These are phyloP conservation scores for Picea glauca DNA, from an alignment of 75 land plant genomes.

Conservation along the genomic window DNA sequence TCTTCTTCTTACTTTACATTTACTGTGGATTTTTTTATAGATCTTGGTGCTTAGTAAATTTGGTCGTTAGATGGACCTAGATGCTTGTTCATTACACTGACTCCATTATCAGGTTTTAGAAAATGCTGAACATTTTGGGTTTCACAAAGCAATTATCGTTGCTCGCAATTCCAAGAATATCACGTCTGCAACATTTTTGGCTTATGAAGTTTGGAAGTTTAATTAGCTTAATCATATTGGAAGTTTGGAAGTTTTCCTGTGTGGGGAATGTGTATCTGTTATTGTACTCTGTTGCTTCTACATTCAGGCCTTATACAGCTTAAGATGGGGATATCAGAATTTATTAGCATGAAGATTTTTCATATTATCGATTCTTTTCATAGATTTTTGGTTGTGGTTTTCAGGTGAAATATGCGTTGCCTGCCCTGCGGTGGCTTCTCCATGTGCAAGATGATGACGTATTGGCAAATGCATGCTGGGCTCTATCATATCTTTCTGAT, in stretches of 20 bases:
- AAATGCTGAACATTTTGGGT: too few relatives aligned
- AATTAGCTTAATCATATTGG: neutral
- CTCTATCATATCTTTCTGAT: conserved; percentile 73
- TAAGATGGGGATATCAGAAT: neutral
- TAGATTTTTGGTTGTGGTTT: neutral
- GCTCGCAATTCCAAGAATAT: too few relatives aligned
- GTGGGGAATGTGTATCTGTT: neutral
- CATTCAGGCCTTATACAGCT: neutral
- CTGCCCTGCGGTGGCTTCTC: conserved; percentile 56
- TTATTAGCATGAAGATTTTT: neutral
- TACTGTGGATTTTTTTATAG: too few relatives aligned
- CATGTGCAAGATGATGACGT: conserved; percentile 67
- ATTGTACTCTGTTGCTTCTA: neutral
- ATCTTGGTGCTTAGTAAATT: too few relatives aligned
- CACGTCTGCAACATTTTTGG: too few relatives aligned
- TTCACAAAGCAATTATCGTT: too few relatives aligned
- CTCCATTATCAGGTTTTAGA: too few relatives aligned
- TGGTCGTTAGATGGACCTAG: too few relatives aligned
- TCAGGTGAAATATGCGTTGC: conserved; percentile 67
- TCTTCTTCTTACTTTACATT: too few relatives aligned
- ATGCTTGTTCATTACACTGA: too few relatives aligned
- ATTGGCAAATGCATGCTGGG: conserved; percentile 48
- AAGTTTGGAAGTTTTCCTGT: neutral
- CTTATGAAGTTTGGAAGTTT: too few relatives aligned
- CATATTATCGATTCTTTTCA: too few relatives aligned